Percentiles rank a stretch among this genome's conserved stretches.
These are phyloP conservation scores for Rhodotorula sp. DNA, from an alignment of 1,284 basidiomycete species.

Conservation along the genomic window DNA sequence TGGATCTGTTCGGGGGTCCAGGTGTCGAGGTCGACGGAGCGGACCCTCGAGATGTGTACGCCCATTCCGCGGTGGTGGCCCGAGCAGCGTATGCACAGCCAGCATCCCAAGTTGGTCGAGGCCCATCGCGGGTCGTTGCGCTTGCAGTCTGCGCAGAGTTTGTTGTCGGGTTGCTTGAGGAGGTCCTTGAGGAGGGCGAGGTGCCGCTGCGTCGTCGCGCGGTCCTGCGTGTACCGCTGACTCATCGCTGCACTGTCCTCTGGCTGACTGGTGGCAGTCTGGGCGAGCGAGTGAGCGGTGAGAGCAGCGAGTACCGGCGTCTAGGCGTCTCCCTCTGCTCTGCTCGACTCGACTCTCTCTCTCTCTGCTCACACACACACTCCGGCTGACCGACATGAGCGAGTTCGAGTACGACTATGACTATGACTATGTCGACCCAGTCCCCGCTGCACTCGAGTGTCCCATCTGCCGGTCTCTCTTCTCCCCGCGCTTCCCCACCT, in stretches of 20 bases:
- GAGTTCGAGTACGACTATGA: constrained; percentile 15
- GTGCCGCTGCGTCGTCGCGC: constrained; percentile 38
- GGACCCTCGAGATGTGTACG: constrained; percentile 96
- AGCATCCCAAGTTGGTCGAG: constrained; percentile 85
- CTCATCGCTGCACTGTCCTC: constrained; percentile 19
- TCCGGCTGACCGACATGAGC: too few relatives aligned
- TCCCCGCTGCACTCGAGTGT: constrained; percentile 24
- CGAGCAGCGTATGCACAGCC: constrained; percentile 87
- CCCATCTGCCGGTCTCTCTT: constrained; percentile 28
- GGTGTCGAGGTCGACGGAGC: constrained; percentile 94
- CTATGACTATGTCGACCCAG: constrained; percentile 4
- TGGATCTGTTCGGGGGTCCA: constrained; percentile 99
- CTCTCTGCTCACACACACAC: too few relatives aligned
- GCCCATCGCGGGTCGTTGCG: constrained; percentile 97
- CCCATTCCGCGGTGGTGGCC: constrained; percentile 98
- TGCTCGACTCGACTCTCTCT: too few relatives aligned
- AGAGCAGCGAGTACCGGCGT: not conserved
- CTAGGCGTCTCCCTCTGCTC: not conserved
- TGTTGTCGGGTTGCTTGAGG: constrained; percentile 55
- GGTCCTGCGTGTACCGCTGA: constrained; percentile 38
- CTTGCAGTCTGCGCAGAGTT: constrained; percentile 74
- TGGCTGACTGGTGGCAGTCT: not conserved
- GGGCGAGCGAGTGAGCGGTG: not conserved
- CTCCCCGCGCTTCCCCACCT: not conserved
- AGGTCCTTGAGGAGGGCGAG: constrained; percentile 75